These are phyloP conservation scores for Nigrospora sphaerica DNA, from an alignment of 2,329 filamentous ascomycete genomes.

Conservation along the genomic window DNA sequence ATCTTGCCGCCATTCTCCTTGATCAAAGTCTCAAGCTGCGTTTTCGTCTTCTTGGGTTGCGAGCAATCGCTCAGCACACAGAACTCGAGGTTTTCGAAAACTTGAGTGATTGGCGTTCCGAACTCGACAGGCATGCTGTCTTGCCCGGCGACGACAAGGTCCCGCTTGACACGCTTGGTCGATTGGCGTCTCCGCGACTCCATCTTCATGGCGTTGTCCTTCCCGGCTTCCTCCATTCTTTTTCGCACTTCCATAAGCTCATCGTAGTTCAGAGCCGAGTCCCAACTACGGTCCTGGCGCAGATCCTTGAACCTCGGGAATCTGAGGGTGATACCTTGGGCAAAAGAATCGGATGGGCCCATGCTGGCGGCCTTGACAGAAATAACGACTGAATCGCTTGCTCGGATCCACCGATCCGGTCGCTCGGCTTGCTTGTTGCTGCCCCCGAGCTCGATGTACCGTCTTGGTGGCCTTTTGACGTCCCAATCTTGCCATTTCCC, in stretches of 20 bases:
- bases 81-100: conserved; percentile 74
- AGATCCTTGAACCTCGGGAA: conserved; percentile 86
- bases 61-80: conserved; percentile 74
- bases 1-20: conserved; percentile 78
- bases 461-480: conserved; percentile 62
- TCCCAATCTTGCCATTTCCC: conserved; percentile 92
- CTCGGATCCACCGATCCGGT: conserved; percentile 90
- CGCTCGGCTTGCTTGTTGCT: conserved; percentile 66
- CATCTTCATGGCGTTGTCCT: conserved; percentile 71
- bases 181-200: conserved; percentile 55
- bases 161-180: conserved; percentile 58
- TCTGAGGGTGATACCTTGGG: conserved; percentile 68
- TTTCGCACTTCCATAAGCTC: conserved; percentile 69
- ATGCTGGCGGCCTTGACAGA: conserved; percentile 84
- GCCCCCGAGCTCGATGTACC: conserved; percentile 76
- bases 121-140: conserved; percentile 41
- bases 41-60: conserved; percentile 69
- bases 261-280: conserved; percentile 67
- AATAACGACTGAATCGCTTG: conserved; percentile 78
- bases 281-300: conserved; percentile 78
- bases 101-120: conserved; percentile 47
- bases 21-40: conserved; percentile 71
- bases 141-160: conserved; percentile 67
- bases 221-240: conserved; percentile 61
- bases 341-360: conserved; percentile 69